These are phyloP conservation scores for Lepidium campestre DNA, from an alignment of 441 rosid genomes.

Conservation along the genomic window DNA sequence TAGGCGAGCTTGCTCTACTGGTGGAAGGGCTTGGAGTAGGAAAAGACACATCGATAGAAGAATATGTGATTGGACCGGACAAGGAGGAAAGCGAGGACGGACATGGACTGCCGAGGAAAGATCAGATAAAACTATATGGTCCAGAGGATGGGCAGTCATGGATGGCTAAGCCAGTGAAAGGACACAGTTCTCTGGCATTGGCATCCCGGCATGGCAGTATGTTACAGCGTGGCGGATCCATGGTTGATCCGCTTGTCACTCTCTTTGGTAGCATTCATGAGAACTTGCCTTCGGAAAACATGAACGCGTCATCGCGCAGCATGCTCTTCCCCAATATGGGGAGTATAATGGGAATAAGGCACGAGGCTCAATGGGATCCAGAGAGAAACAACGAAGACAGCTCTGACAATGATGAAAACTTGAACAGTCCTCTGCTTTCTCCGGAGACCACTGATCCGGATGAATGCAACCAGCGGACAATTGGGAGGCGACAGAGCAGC, in stretches of 20 bases:
- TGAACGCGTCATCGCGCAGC: constrained; percentile 19
- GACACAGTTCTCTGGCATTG: constrained; percentile 38
- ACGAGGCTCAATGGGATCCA: constrained; percentile 30
- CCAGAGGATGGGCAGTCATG: constrained; percentile 75
- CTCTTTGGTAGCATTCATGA: constrained; percentile 51
- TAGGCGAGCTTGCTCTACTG: constrained; percentile 77
- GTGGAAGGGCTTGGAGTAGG: constrained; percentile 77
- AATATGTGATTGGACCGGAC: constrained; percentile 57
- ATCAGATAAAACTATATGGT: constrained; percentile 65
- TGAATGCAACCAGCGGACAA: constrained; percentile 9
- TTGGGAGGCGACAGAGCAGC: constrained; percentile 30
- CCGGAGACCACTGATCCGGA: constrained; percentile 27
- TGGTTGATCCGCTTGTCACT: constrained; percentile 42
- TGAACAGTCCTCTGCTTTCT: constrained; percentile 42
- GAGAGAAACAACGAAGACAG: constrained; percentile 24
- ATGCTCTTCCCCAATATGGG: constrained; percentile 39
- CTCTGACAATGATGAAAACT: constrained; percentile 23
- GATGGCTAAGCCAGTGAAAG: constrained; percentile 74
- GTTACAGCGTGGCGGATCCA: constrained; percentile 25
- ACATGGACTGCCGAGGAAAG: constrained; percentile 40
- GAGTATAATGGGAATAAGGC: constrained; percentile 37
- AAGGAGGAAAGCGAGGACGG: constrained; percentile 28
- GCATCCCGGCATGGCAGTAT: constrained; percentile 37
- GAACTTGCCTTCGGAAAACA: constrained; percentile 29
- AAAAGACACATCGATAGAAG: constrained; percentile 59